phyloP scores from a whole-genome alignment of 2,329 filamentous ascomycete species.

The Escovopsis weberi region DNA sequence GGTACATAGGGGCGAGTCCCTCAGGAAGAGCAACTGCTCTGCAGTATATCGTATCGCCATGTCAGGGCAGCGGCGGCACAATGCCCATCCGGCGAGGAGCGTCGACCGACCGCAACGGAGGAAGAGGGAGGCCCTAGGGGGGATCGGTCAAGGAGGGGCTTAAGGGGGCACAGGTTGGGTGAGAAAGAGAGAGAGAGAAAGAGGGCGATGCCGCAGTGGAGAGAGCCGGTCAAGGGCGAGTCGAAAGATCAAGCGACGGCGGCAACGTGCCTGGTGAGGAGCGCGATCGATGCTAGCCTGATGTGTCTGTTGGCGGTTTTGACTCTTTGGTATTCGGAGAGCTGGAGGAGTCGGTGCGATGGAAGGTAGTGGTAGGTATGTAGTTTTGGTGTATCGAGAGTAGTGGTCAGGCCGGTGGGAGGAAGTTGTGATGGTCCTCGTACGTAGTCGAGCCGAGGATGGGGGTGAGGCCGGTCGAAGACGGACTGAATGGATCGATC shows the following conservation, averaged over 20 bases:
- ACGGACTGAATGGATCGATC: no score
- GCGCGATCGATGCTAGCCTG: not conserved
- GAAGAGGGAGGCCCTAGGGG: not conserved
- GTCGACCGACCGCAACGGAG: constrained; percentile 5
- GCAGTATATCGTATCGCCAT: constrained; percentile 56
- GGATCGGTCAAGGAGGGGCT: not conserved
- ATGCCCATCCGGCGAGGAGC: constrained; percentile 22
- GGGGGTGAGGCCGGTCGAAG: no score
- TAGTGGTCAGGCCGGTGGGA: no score
- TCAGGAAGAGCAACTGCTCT: constrained; percentile 61
- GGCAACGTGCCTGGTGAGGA: no score
- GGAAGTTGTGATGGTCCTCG: no score
- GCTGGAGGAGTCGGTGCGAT: not conserved
- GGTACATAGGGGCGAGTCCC: constrained; percentile 67
- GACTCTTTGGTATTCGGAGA: not conserved
- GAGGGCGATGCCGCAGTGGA: not conserved
- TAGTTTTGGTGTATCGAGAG: no score
- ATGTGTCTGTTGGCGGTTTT: no score
- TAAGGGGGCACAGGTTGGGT: no score
- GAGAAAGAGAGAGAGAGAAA: no score
- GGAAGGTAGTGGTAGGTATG: no score
- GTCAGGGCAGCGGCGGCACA: constrained; percentile 17
- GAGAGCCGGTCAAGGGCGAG: not conserved
- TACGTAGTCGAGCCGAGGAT: no score
- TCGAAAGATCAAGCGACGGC: not conserved